Evolutionary conservation across 345 rosid species (phyloP).

Genomic region (Hibiscus trionum): DNA sequence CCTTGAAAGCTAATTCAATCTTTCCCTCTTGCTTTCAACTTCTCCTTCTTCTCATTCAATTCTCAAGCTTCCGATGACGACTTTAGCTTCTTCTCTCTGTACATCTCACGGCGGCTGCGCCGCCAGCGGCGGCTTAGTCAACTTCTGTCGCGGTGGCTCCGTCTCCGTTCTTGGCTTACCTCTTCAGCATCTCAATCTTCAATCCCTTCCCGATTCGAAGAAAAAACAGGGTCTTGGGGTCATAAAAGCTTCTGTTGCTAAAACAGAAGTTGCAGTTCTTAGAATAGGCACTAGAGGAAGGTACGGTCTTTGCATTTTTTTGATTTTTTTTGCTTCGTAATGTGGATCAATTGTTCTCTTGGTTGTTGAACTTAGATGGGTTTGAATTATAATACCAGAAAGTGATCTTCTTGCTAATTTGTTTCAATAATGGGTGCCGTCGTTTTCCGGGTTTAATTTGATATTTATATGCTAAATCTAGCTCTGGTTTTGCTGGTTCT

Average conservation of each 20-base stretch:
- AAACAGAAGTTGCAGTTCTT: constrained; percentile 57
- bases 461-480: background rate
- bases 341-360: background rate
- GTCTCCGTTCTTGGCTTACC: constrained; percentile 51
- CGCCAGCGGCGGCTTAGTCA: constrained; percentile 2
- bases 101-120: background rate
- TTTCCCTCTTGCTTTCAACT: background rate
- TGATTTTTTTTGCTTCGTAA: background rate
- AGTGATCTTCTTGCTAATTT: background rate
- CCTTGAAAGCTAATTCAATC: constrained; percentile 22
- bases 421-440: background rate
- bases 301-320: constrained; percentile 18
- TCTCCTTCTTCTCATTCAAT: background rate
- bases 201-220: constrained; percentile 20
- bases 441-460: background rate
- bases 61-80: constrained; percentile 25
- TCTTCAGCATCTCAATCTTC: constrained; percentile 27
- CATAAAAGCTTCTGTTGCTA: constrained; percentile 57
- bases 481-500: background rate
- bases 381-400: background rate
- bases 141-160: constrained; percentile 30
- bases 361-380: constrained; percentile 1
- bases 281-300: constrained; percentile 97
- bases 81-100: constrained; percentile 20
- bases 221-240: constrained; percentile 24